Base-by-base conservation (phyloP, 23 red algal species). In the Gracilaria gracilis region DNA sequence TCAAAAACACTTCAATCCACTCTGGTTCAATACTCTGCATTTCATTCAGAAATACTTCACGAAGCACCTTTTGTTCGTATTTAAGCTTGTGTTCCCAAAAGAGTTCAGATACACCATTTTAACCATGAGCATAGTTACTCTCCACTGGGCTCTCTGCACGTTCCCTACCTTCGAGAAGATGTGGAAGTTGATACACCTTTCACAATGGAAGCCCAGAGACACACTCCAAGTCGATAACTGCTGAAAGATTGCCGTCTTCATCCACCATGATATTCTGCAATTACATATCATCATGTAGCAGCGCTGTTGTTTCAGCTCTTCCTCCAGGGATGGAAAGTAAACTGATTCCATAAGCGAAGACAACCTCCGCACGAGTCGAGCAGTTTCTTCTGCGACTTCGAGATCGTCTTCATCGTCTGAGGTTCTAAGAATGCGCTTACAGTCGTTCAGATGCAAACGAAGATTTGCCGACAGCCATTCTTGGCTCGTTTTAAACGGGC, bases 271-370 rank as follows among this genome's bases (percentile, higher is more conserved):
- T 36, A 34, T 75, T 75, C 9, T 9, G 9, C 9, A 9, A 28
- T 46, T 8, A 75, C 12, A 75, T n/a, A 21, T 75, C 70, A 75
- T 75, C 70, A 75, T 75, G 70, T 13, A 75, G 42, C 6, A 75
- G 70, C 11, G 70, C 70, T 7, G 70, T 75, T 4, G 34, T 11
- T 75, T 75, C 70, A 13, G 42, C 7, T 4, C 42, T 49, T 8
- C 20, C 36, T 13, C 37, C 21, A 3, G 42, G 28, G 35, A 3
- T 75, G 8, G 42, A 39, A 24, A 28, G 34, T 36, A 75, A 36
- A 5, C 11, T 20, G 27, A 34, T 6, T 4, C 11, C 36, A 75
- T 13, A 39, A 36, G 70, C 70, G 70, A 9, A 36, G 27, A 4
- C 5, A 75, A 21, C 42, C 23, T 75, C 6, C 20, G 70, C 23